A percentile compares a stretch with the other conserved stretches of the same genome.
phyloP scores from a whole-genome alignment of 164 flowering plant species.

The Vitis cinerea region DNA sequence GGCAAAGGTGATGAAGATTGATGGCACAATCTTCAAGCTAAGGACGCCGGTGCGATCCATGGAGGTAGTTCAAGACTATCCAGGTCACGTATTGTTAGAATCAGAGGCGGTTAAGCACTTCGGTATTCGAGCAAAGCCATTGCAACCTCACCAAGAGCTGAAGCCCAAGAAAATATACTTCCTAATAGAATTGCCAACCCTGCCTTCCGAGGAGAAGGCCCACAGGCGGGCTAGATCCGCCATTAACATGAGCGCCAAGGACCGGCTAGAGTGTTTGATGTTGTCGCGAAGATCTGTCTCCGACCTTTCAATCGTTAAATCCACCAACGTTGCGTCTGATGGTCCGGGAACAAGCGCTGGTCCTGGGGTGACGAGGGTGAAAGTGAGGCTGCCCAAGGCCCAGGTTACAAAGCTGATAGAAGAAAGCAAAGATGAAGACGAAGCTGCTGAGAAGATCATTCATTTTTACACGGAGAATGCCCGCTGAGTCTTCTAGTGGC shows the following conservation, averaged over 20 bases:
- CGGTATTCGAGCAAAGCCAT: slow-evolving; percentile 40
- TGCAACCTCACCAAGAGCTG: slow-evolving; percentile 27
- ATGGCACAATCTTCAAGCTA: slow-evolving; percentile 32
- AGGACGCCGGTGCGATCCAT: slow-evolving; percentile 26
- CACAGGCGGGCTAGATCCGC: slow-evolving; percentile 27
- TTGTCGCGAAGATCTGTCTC: slow-evolving; percentile 36
- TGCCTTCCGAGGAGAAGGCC: slow-evolving; percentile 5
- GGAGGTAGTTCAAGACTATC: slow-evolving; percentile 32
- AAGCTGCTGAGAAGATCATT: slow-evolving; percentile 29
- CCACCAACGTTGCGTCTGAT: background rate
- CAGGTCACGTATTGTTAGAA: slow-evolving; percentile 32
- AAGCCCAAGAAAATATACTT: slow-evolving; percentile 35
- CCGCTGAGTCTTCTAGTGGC: slow-evolving; percentile 1
- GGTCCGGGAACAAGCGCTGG: background rate
- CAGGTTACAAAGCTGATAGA: slow-evolving; percentile 24
- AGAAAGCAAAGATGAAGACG: slow-evolving; percentile 22
- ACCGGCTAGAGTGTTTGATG: slow-evolving; percentile 40
- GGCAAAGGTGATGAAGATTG: slow-evolving; percentile 40
- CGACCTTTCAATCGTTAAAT: slow-evolving; percentile 20
- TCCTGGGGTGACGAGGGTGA: slow-evolving; percentile 11
- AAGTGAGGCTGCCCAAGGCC: slow-evolving; percentile 23
- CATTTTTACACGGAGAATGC: slow-evolving; percentile 14
- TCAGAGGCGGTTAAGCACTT: slow-evolving; percentile 27
- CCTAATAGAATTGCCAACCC: slow-evolving; percentile 13
- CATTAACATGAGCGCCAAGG: slow-evolving; percentile 32